Evolutionary conservation across 352 stramenopile genomes (phyloP), one percentile per base, ranked within the genome.

Genomic region (Plasmopara halstedii): DNA sequence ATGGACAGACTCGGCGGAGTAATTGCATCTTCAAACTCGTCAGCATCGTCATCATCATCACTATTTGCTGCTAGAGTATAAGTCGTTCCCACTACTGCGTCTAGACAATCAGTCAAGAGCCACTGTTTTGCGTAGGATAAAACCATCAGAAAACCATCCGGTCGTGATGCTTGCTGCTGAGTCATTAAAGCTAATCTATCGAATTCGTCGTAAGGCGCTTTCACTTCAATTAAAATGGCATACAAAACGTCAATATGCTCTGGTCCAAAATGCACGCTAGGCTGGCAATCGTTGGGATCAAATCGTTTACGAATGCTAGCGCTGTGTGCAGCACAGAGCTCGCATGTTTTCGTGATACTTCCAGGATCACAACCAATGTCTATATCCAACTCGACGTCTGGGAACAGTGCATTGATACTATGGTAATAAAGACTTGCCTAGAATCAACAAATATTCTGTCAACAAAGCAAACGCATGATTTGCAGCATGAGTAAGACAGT

Each of bases 21-120:
- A 27, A 94, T 87, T 5, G 82, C 82, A 58, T 94, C 82, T 45
- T 91, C 79, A 64, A 91, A 94, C 37, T 88, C 77, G 40, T 94
- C 81, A 37, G 86, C 67, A 31, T 93, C 81, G 18, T 87, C 76
- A 25, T 85, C 72, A 27, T 85, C 70, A 42, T 73, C 71, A 48
- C 71, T 58, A 18, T 83, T 69, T 23, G 65, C 63, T n/a, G 60
- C 48, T 40, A 80, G 39, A 11, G 52, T 66, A 19, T 64, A 62
- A 4, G 61, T 75, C 47, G 68, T 54, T 29, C 62, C 68, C 20
- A 74, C 65, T 2, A 88, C 66, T 8, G 65, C 68, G 58, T 89
- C 77, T 22, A 88, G 41, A 35, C 78, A 88, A 40, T 94, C 82
- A 1, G 82, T 68, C 27, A 92, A 41, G 1, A 94, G 38, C 83